phyloP scores from a whole-genome alignment of 1,284 basidiomycete genomes.

The Sanghuangporus sanghuang region DNA sequence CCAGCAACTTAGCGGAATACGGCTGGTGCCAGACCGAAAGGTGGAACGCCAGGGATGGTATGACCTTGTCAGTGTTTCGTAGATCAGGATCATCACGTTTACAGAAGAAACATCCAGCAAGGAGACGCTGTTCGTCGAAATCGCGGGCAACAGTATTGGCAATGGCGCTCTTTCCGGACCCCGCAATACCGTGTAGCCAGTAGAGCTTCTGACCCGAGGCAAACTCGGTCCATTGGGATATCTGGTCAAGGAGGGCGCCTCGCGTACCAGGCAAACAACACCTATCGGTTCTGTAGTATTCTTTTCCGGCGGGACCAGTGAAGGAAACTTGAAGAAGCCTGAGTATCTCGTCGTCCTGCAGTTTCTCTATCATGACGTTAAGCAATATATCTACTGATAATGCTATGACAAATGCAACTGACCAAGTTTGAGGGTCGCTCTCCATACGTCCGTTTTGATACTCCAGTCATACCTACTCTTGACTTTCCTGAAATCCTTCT shows the following conservation, averaged over 20 bases:
- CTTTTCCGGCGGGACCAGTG: neutral
- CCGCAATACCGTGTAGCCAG: conserved; percentile 11
- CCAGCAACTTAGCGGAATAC: neutral
- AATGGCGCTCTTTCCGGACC: conserved; percentile 13
- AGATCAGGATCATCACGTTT: conserved; percentile 1
- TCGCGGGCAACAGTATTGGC: neutral
- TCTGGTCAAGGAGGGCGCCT: neutral
- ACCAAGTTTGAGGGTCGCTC: neutral
- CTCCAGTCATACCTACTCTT: conserved; percentile 1
- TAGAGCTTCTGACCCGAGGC: neutral
- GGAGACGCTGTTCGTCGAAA: neutral
- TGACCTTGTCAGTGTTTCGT: neutral
- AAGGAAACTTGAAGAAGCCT: neutral
- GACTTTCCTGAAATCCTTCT: neutral
- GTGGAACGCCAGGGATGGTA: conserved; percentile 4
- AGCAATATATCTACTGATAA: neutral
- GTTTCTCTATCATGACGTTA: neutral
- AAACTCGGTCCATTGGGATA: neutral
- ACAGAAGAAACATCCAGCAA: conserved; percentile 11
- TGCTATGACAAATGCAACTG: neutral
- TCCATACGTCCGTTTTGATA: neutral
- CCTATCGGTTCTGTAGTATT: neutral
- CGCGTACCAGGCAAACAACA: conserved; percentile 1
- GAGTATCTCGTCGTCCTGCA: neutral
- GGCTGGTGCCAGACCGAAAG: neutral